Percentiles rank a stretch among this genome's conserved stretches.
Evolutionary conservation across 305 asterid genomes (phyloP).

Genomic region (Solanum hybrid): DNA sequence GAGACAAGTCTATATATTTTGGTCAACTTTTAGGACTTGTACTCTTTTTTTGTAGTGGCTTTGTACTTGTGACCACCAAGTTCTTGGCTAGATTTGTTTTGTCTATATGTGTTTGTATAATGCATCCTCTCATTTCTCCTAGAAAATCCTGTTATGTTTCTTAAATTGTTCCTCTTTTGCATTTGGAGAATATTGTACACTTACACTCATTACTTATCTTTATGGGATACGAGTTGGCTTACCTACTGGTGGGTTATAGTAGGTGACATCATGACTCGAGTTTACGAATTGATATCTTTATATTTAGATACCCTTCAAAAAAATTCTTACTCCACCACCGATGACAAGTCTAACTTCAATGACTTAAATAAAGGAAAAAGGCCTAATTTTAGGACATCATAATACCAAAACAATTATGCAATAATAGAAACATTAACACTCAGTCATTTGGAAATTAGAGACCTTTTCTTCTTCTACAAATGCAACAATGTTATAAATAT

Average conservation of each 20-base stretch:
- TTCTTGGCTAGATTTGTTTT: neutral
- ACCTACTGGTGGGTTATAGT: neutral
- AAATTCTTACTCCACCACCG: neutral
- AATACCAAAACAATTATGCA: neutral
- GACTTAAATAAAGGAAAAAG: neutral
- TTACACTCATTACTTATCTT: neutral
- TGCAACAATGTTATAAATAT: neutral
- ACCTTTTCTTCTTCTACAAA: neutral
- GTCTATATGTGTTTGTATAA: neutral
- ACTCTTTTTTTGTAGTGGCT: neutral
- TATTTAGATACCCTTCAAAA: neutral
- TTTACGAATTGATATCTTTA: neutral
- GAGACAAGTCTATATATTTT: neutral
- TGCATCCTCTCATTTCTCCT: neutral
- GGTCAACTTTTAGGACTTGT: neutral
- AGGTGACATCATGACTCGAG: neutral
- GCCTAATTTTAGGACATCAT: neutral
- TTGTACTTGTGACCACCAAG: neutral
- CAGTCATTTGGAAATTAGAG: neutral
- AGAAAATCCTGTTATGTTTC: neutral
- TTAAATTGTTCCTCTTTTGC: neutral
- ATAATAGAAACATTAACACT: neutral
- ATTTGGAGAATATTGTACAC: neutral
- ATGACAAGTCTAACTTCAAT: neutral
- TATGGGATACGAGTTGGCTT: neutral